These are phyloP conservation scores for Tuber magnatum DNA, from an alignment of 495 filamentous ascomycete species.

Conservation along the genomic window DNA sequence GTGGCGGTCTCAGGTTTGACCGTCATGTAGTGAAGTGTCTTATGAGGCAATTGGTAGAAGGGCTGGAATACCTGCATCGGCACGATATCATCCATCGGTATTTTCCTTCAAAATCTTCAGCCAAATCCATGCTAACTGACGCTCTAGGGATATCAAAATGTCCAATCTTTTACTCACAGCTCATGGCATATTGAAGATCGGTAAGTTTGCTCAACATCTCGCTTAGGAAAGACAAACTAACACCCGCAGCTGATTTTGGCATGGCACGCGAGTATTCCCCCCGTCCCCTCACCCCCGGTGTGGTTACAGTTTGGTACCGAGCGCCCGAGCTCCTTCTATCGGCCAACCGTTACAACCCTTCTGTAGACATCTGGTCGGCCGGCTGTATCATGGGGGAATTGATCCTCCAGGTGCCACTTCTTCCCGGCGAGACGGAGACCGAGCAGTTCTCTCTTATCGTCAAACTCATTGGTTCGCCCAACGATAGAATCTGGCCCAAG, in stretches of 20 bases:
- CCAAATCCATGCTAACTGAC: constrained; percentile 7
- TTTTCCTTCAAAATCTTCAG: background rate
- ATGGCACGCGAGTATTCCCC: constrained; percentile 46
- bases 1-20: background rate
- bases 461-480: constrained; percentile 45
- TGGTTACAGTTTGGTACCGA: constrained; percentile 46
- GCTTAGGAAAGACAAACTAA: constrained; percentile 10
- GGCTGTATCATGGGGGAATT: constrained; percentile 48
- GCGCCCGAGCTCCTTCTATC: constrained; percentile 46
- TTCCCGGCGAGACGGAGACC: constrained; percentile 45
- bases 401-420: constrained; percentile 43
- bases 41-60: constrained; percentile 46
- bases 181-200: constrained; percentile 46
- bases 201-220: constrained; percentile 25
- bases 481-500: constrained; percentile 41
- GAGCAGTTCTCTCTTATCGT: constrained; percentile 46
- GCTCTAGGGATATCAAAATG: constrained; percentile 46
- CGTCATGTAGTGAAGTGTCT: constrained; percentile 45
- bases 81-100: constrained; percentile 48
- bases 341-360: constrained; percentile 43
- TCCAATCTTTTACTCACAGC: constrained; percentile 47
- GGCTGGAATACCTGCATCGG: constrained; percentile 46
- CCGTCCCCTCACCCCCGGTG: constrained; percentile 47
- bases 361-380: constrained; percentile 47
- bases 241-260: constrained; percentile 45